A percentile compares a stretch with the other conserved stretches of the same genome.
Conservation (phyloP, 192 early-diverging fungal species). For the Entophlyctis luteolus region DNA sequence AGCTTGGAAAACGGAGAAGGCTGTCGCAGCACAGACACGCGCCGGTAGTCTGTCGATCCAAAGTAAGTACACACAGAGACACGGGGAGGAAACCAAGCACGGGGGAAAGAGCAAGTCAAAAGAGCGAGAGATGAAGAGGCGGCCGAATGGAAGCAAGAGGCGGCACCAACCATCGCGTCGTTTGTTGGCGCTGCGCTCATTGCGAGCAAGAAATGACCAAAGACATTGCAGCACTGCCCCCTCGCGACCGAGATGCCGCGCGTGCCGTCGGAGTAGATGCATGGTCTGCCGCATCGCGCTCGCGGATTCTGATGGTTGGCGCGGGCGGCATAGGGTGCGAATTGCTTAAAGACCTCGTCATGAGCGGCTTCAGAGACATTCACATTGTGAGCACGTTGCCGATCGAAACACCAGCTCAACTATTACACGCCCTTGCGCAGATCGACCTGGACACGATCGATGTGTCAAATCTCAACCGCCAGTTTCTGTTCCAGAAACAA, state of each 20-base stretch:
- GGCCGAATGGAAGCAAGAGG: background rate
- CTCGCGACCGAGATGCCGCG: background rate
- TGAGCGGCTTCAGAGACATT: conserved; percentile 81
- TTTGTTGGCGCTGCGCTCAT: background rate
- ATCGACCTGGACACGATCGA: conserved; percentile 99
- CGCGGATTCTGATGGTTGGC: conserved; percentile 48
- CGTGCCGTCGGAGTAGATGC: background rate
- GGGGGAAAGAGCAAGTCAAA: too few relatives aligned
- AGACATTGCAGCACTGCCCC: too few relatives aligned
- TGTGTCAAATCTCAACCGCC: conserved; percentile 96
- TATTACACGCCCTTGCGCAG: conserved; percentile 30
- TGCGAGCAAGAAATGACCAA: background rate
- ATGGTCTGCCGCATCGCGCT: background rate
- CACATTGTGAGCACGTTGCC: conserved; percentile 52
- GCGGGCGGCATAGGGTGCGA: conserved; percentile 98
- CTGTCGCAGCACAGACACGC: conserved; percentile 51
- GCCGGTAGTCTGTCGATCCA: conserved; percentile 25
- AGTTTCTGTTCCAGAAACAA: conserved; percentile 94
- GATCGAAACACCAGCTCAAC: background rate
- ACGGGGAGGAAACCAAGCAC: background rate
- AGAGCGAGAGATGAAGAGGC: background rate
- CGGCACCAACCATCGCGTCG: background rate
- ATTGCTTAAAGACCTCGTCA: conserved; percentile 88
- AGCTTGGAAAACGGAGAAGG: conserved; percentile 66
- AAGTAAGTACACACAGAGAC: background rate